These are phyloP conservation scores for Pittosporum tobira DNA, from an alignment of 129 eudicot species.

Conservation along the genomic window DNA sequence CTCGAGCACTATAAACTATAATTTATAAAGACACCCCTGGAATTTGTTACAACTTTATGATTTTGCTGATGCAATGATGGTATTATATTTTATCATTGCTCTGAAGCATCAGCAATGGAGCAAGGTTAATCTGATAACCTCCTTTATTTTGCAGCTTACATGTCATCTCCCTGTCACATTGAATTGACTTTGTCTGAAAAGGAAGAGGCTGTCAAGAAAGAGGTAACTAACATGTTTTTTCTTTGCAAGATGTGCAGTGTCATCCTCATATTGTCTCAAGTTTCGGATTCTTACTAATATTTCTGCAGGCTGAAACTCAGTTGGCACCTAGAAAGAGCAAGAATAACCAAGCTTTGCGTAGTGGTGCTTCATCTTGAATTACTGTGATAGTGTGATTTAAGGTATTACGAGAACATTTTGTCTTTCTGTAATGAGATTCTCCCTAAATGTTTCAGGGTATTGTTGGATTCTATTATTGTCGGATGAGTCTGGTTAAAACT, in stretches of 20 bases:
- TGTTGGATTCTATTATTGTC: neutral
- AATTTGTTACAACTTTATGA: no score
- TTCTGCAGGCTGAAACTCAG: slow-evolving; percentile 39
- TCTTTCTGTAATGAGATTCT: slow-evolving; percentile 9
- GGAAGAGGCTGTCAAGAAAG: slow-evolving; percentile 22
- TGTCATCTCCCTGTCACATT: slow-evolving; percentile 11
- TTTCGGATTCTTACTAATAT: neutral
- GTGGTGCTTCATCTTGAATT: slow-evolving; percentile 14
- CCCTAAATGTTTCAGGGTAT: neutral
- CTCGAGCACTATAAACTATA: no score
- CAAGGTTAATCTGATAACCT: neutral
- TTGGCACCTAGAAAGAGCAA: slow-evolving; percentile 44
- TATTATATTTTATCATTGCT: neutral
- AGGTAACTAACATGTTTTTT: slow-evolving; percentile 1
- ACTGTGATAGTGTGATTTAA: neutral
- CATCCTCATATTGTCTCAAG: neutral
- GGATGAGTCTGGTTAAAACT: neutral
- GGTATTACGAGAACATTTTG: neutral
- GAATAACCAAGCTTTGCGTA: slow-evolving; percentile 30
- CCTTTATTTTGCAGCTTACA: slow-evolving; percentile 11
- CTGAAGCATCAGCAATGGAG: neutral
- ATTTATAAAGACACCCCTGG: no score
- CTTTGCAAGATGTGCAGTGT: no score
- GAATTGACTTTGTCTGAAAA: slow-evolving; percentile 32
- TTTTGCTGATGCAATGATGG: no score